These are phyloP conservation scores for Graphilbum sp. DNA, from an alignment of 2,329 filamentous ascomycete genomes.

Conservation along the genomic window DNA sequence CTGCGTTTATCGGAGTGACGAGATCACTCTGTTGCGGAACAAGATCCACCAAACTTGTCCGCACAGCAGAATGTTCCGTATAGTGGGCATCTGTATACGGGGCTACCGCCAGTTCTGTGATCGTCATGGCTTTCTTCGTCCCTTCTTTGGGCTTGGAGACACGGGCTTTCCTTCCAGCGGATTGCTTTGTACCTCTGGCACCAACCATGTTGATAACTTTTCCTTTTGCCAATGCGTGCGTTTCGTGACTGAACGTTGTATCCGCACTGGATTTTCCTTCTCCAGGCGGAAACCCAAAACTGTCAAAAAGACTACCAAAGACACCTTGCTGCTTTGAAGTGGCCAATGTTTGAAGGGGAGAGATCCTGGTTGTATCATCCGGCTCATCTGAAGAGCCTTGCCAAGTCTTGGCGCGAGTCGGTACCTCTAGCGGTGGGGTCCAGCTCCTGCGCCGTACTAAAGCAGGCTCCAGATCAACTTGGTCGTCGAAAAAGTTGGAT, in stretches of 20 bases:
- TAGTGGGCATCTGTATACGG: too few species aligned
- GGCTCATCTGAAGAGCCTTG: too few species aligned
- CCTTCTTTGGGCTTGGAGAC: constrained; percentile 31
- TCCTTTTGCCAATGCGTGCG: background rate
- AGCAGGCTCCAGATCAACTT: constrained; percentile 20
- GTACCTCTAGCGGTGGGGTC: constrained; percentile 44
- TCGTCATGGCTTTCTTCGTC: constrained; percentile 58
- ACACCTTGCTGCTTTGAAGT: constrained; percentile 11
- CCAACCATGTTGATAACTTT: background rate
- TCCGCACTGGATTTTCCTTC: background rate
- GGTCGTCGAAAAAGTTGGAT: too few species aligned
- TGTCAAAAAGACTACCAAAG: constrained; percentile 27
- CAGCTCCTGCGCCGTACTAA: constrained; percentile 41
- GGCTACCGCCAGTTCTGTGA: constrained; percentile 63
- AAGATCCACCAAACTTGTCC: too few species aligned
- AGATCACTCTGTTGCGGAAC: too few species aligned
- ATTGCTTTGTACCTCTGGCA: background rate
- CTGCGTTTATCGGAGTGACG: too few species aligned
- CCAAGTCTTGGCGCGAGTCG: too few species aligned
- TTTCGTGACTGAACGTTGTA: background rate
- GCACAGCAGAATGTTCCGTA: too few species aligned
- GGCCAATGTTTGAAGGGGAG: too few species aligned
- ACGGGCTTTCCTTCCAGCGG: background rate
- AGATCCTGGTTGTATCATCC: too few species aligned
- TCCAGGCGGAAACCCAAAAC: constrained; percentile 3